phyloP scores from a whole-genome alignment of 441 rosid genomes.

The Croton setiger region DNA sequence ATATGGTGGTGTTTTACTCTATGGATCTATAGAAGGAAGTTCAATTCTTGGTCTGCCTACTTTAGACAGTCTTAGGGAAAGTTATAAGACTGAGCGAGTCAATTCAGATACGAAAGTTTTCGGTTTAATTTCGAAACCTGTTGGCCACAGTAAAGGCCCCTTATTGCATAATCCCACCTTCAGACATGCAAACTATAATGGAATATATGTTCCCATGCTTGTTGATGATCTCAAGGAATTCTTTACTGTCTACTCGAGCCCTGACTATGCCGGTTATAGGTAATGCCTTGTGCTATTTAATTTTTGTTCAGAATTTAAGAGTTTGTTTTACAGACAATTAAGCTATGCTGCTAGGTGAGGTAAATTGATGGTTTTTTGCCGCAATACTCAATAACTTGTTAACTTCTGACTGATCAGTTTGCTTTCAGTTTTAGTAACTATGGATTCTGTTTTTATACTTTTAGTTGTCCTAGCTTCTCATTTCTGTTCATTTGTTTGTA shows the following conservation, averaged over 20 bases:
- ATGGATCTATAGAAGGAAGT: slow-evolving; percentile 46
- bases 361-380: neutral
- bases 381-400: neutral
- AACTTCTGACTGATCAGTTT: neutral
- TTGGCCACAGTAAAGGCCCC: slow-evolving; percentile 66
- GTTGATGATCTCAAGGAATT: slow-evolving; percentile 51
- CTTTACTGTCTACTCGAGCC: slow-evolving; percentile 41
- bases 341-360: neutral
- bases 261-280: slow-evolving; percentile 63
- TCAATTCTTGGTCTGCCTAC: slow-evolving; percentile 59
- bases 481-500: slow-evolving; percentile 18
- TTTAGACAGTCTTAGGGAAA: slow-evolving; percentile 38
- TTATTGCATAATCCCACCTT: slow-evolving; percentile 50
- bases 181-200: slow-evolving; percentile 44
- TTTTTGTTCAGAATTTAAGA: neutral
- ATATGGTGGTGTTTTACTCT: slow-evolving; percentile 55
- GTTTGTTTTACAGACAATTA: neutral
- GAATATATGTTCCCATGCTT: slow-evolving; percentile 54
- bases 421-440: neutral
- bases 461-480: neutral
- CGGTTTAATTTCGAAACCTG: slow-evolving; percentile 61
- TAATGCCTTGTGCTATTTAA: slow-evolving; percentile 16
- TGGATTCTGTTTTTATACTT: neutral
- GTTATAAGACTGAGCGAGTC: slow-evolving; percentile 44
- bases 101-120: slow-evolving; percentile 49